phyloP scores from a whole-genome alignment of 768 basidiomycete genomes.

The Suillus subaureus region DNA sequence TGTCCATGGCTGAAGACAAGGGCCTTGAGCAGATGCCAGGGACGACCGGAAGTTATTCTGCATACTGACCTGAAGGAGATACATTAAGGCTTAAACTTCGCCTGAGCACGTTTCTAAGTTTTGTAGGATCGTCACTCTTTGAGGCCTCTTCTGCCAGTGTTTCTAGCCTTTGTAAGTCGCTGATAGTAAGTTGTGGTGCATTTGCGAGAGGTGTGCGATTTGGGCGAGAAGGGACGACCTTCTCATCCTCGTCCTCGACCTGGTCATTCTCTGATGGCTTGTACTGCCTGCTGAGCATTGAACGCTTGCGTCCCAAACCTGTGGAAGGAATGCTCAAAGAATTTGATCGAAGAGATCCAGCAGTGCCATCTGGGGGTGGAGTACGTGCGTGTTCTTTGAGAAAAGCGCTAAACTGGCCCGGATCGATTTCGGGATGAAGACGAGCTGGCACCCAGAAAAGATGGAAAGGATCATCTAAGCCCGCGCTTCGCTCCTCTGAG shows the following conservation, averaged over 20 bases:
- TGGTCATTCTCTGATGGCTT: constrained; percentile 78
- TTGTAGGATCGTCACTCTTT: constrained; percentile 77
- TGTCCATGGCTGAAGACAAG: constrained; percentile 54
- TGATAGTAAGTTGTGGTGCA: constrained; percentile 88
- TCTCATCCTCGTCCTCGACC: constrained; percentile 68
- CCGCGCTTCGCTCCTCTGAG: constrained; percentile 33
- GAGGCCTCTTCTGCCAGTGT: constrained; percentile 90
- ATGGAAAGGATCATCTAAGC: constrained; percentile 78
- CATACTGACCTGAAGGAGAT: constrained; percentile 76
- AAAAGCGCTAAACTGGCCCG: constrained; percentile 93
- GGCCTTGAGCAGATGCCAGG: constrained; percentile 24
- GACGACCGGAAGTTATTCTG: constrained; percentile 12
- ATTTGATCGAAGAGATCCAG: constrained; percentile 42
- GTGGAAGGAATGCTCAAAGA: constrained; percentile 44
- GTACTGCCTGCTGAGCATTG: constrained; percentile 95
- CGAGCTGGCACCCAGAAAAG: constrained; percentile 99
- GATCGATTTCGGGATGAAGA: constrained; percentile 96
- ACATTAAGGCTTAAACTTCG: constrained; percentile 89
- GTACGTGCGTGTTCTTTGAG: constrained; percentile 88
- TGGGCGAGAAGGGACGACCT: constrained; percentile 68
- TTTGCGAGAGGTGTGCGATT: constrained; percentile 68
- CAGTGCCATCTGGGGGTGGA: constrained; percentile 52
- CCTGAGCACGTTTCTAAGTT: constrained; percentile 75
- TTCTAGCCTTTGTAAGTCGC: constrained; percentile 93
- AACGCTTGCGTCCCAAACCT: constrained; percentile 79